Evolutionary conservation across 495 filamentous ascomycete species (phyloP), one percentile per base, ranked within the genome.

Genomic region (Penicillium ochrochloron): DNA sequence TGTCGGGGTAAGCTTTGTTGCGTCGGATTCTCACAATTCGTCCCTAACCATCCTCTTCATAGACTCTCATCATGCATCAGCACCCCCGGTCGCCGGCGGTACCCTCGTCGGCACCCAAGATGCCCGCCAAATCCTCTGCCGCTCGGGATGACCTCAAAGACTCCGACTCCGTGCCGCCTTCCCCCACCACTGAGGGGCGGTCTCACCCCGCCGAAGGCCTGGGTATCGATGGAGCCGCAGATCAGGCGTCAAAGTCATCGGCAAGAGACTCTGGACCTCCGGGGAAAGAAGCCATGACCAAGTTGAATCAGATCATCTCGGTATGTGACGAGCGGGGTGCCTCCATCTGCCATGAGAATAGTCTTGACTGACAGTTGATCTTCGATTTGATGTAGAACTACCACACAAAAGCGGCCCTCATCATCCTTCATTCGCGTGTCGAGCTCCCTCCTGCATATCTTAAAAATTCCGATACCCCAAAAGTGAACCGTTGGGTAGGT

Each of bases 401-500:
- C 74, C 90, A 92, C 75, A 88, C 85, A 57, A 99, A 98, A 81
- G 89, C 92, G 39, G 91, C 93, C 60, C 85, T 95, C 61, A 86
- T 95, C 42, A 90, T 99, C 55, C 77, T 97, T 19, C 88, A 93
- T 57, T 88, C 92, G 35, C 85, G 95, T 57, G 85, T 92, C 53
- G 82, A 86, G 51, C 83, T 92, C 11, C 86, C 88, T 29, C 90
- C 85, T 19, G 80, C 85, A 23, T 75, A 86, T 81, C 62, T 75
- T 70, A 80, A 88, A 76, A 80, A 87, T 68, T 82, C 86, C 42
- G 83, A 85, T 56, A 70, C 77, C 19, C 87, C 85, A 63, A 90
- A 87, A 71, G 83, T 89, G 54, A 97, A 97, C 70, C 92, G 90
- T 86, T 98, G 95, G 95, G 96, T 98, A 90, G 72, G 92, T 85